Base-by-base conservation (phyloP, 768 basidiomycete species). In the Favolaschia claudopus region DNA sequence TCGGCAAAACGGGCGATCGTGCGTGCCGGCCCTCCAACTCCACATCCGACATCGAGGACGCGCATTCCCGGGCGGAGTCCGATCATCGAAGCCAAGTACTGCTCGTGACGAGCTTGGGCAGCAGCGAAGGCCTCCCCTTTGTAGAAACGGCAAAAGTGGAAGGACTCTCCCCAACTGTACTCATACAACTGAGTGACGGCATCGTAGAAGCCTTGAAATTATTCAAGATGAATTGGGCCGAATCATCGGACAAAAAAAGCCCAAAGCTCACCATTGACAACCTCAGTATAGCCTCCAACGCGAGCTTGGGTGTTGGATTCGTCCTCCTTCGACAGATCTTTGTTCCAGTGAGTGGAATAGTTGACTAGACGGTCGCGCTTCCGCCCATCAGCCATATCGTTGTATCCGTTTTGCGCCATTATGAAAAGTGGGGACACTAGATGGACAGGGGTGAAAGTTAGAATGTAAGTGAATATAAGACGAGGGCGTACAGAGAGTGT, bases 81-180 rank as follows among this genome's bases (percentile, higher is more conserved):
- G 89, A 98, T 95, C 70, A 92, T 85, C 10, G 90, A 79, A 6
- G 95, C 89, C 63, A 99, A 92, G 78, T 96, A 99, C 78, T 99
- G 96, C 77, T 99, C 96, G 69, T 99, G 96, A 38, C 97, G 90
- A 25, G 96, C 95, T 49, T 94, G 76, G 7, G 89, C 87, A 19
- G 87, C 85, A 24, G 81, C 73, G 73, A 91, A 91, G 1, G 82
- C 84, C 72, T 94, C 91, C 62, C 96, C 96, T 76, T 90, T 91
- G 85, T 91, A 95, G 82, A 96, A 99, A 29, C 96, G 93, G 54
- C 92, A 96, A 75, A 97, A 97, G 77, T 98, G 96, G 87, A 97
- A 97, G 6, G 89, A 94, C 54, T 88, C 81, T 1, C 85, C 85
- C 95, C 95, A 94, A 48, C 92, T 95, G 68, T 92, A 97, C 74